Evolutionary conservation across 140 eudicot species (phyloP).

Genomic region (Anethum foeniculum): DNA sequence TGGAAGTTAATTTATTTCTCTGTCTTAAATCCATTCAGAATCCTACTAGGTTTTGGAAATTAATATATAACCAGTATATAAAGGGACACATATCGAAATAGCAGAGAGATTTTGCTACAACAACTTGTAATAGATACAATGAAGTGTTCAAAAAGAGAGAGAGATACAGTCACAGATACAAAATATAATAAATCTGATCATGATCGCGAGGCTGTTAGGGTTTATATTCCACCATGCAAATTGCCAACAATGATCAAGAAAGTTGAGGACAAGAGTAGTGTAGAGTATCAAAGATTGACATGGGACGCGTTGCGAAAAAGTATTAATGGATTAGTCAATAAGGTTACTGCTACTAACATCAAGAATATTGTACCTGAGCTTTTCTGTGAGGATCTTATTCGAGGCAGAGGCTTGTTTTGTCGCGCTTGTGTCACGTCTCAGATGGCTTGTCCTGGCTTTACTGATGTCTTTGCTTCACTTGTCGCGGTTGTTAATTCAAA

Average conservation of each 20-base stretch:
- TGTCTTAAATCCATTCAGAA: no score
- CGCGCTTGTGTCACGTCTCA: constrained; percentile 90
- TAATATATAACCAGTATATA: not conserved
- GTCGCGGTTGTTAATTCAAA: constrained; percentile 90
- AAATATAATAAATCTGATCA: not conserved
- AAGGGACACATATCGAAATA: no score
- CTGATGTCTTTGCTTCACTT: constrained; percentile 87
- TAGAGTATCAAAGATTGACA: constrained; percentile 78
- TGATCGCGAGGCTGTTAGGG: constrained; percentile 40
- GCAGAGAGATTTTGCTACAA: not conserved
- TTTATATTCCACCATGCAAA: constrained; percentile 82
- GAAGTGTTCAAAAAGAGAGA: not conserved
- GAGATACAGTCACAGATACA: not conserved
- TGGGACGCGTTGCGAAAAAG: constrained; percentile 96
- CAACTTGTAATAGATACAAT: not conserved
- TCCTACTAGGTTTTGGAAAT: not conserved
- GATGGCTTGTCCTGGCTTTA: constrained; percentile 92
- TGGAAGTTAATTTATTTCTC: no score
- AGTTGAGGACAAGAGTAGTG: constrained; percentile 67
- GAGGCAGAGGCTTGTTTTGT: constrained; percentile 89
- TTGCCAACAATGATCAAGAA: constrained; percentile 75
- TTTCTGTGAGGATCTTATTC: constrained; percentile 67
- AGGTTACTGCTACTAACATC: constrained; percentile 70
- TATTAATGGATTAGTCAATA: constrained; percentile 83
- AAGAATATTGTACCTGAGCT: constrained; percentile 79